Conservation (phyloP, 257 asterid genomes). For the Solanum okadae region DNA sequence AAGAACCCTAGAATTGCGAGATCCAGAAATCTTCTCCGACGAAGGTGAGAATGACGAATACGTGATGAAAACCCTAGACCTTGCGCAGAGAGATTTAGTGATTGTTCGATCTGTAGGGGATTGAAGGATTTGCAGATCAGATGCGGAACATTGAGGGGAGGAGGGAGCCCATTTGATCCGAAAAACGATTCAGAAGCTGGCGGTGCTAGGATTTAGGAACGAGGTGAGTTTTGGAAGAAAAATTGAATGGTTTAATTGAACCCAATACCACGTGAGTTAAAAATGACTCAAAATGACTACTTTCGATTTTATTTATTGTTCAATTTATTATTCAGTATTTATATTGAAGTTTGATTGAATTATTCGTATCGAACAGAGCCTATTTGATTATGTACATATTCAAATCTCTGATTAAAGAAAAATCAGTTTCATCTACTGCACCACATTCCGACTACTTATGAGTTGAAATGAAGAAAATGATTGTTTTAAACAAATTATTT, state of each 20-base stretch:
- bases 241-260: not conserved
- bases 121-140: not conserved
- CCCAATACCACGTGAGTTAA: not conserved
- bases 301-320: not conserved
- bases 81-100: not conserved
- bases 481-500: too few relatives aligned
- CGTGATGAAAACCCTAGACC: not conserved
- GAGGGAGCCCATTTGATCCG: not conserved
- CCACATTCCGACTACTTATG: accelerated
- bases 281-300: not conserved
- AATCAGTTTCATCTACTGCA: accelerated
- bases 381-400: too few relatives aligned
- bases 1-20: not conserved
- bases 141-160: not conserved
- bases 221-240: not conserved
- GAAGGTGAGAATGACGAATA: not conserved
- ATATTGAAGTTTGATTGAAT: too few relatives aligned
- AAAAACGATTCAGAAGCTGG: not conserved
- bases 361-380: too few relatives aligned
- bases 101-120: not conserved
- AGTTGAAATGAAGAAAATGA: too few relatives aligned
- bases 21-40: not conserved
- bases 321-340: too few relatives aligned
- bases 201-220: not conserved
- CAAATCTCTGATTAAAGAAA: too few relatives aligned